Evolutionary conservation across 2,329 filamentous ascomycete genomes (phyloP).

Genomic region (Sporothrix euskadiensis): DNA sequence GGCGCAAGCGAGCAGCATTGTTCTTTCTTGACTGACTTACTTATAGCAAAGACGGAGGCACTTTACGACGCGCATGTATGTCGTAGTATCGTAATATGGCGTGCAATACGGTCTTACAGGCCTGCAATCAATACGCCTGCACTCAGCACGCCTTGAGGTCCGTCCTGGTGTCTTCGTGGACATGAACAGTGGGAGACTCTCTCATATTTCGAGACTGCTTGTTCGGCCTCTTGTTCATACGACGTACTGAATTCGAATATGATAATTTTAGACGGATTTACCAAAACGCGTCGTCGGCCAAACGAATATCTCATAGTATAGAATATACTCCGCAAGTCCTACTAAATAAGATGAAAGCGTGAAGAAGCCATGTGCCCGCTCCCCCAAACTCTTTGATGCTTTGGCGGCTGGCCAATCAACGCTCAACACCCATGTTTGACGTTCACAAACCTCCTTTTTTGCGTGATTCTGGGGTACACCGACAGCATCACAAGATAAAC

Average conservation of each 20-base stretch:
- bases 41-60: constrained; percentile 2
- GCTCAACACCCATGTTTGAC: background rate
- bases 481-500: no score
- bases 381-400: background rate
- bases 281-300: background rate
- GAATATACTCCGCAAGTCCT: no score
- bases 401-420: background rate
- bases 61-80: background rate
- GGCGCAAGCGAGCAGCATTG: background rate
- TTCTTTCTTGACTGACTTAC: background rate
- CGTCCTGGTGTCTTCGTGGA: no score
- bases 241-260: no score
- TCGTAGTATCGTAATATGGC: background rate
- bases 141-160: no score
- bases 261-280: background rate
- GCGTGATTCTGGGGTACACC: background rate
- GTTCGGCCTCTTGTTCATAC: background rate
- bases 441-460: background rate
- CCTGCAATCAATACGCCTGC: background rate
- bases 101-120: background rate
- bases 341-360: no score
- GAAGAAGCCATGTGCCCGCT: background rate
- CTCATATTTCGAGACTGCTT: no score
- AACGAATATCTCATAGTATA: no score
- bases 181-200: background rate